Evolutionary conservation across 2,329 filamentous ascomycete species (phyloP), one percentile per base, ranked within the genome.

Genomic region (Trichoderma asperellum): DNA sequence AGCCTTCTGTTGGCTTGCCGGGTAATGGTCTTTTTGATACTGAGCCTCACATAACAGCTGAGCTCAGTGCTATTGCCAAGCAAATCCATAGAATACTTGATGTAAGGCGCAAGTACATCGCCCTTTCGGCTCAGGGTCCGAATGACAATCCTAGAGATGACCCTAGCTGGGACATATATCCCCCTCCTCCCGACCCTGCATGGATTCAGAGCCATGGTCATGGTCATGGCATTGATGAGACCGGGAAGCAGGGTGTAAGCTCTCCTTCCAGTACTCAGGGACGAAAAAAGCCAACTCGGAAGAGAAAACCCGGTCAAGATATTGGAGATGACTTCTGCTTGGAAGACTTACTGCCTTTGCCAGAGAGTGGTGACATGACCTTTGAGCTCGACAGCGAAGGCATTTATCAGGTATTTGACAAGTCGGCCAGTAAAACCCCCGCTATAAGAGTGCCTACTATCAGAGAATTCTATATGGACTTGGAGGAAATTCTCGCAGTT

Each of bases 401-500:
- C 70, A 92, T 99, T 4, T 99, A 93, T 78, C 96, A 99, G 77
- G 93, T 99, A 1, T 97, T 93, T 76, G 90, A 95, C 74, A 91
- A 87, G 92, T 3, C 99, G 57, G 81, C 87, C 5, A 83, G 85
- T 37, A 83, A 87, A 21, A 85, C 86, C n/a, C 94, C 95, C 0
- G 88, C 94, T n/a, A 87, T 97, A 59, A 85, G 89, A 58, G 92
- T 99, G n/a, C 96, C 96, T 1, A 97, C 93, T 4, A 88, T 98
- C 75, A 89, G 94, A 75, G 95, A 99, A 76, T 99, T 94, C 77
- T 99, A 98, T 79, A 92, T 97, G 84, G 95, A 97, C 77, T 83
- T 99, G 32, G 96, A 99, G 77, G 86, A 89, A 32, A 91, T 98
- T 69, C 85, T 97, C 64, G 89, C 91, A 69, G 89, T 96, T 18